A percentile compares a stretch with the other conserved stretches of the same genome.
Conservation (phyloP, 139 green algal species). For the Coccomyxa sp. region DNA sequence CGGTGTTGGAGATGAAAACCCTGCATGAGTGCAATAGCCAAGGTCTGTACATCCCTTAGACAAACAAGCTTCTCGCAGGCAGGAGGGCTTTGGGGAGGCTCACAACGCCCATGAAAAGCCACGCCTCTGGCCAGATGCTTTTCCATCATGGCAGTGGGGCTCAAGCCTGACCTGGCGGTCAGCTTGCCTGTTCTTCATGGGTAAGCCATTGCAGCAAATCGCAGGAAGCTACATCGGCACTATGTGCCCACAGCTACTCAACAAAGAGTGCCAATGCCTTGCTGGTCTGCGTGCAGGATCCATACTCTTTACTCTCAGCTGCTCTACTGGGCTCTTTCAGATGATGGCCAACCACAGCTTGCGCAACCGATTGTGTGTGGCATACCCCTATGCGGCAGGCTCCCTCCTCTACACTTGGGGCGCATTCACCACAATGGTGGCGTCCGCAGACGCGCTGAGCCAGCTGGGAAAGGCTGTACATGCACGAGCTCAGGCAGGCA, state of each 20-base stretch:
- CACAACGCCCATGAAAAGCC: neutral
- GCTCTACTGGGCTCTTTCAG: neutral
- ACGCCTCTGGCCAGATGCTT: neutral
- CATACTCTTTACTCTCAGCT: neutral
- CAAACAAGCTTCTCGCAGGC: too few relatives aligned
- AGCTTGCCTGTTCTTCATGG: neutral
- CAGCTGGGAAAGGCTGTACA: too few relatives aligned
- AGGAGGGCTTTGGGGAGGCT: too few relatives aligned
- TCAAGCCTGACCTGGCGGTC: neutral
- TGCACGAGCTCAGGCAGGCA: too few relatives aligned
- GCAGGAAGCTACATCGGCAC: neutral
- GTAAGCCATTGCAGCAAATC: neutral
- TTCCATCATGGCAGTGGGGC: neutral
- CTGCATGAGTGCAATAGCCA: too few relatives aligned
- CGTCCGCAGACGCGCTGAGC: too few relatives aligned
- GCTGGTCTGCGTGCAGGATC: neutral
- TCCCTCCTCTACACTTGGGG: neutral
- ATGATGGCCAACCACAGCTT: neutral
- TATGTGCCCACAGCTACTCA: neutral
- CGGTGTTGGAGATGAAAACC: neutral
- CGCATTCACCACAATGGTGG: neutral
- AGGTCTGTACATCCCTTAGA: too few relatives aligned
- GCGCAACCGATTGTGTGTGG: neutral
- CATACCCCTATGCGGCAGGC: neutral
- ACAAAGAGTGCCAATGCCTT: neutral